Evolutionary conservation across 306 rosid species (phyloP), one percentile per base, ranked within the genome.

Genomic region (Prunus campanulata): DNA sequence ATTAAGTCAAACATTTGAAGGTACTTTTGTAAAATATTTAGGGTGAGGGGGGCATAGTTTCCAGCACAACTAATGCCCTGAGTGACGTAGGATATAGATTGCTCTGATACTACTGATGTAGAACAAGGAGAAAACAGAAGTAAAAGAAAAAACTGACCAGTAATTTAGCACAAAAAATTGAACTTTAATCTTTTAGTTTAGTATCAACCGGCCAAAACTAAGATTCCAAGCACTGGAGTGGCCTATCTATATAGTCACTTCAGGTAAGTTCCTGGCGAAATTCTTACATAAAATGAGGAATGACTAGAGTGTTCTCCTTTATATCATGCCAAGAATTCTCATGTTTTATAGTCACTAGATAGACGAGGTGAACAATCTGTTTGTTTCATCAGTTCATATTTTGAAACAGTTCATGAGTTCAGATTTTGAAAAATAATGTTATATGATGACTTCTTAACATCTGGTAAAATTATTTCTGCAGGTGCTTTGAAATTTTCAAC

Each of bases 401-500:
- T 39, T 39, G 44, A 74, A 46, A 19, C 15, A 18, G 46, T 4
- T 71, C 70, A 8, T 66, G 44, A 77, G 44, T 65, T 70, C 24
- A 13, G 49, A 24, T 52, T 72, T 59, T 67, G 25, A 50, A 6
- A 65, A 20, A 68, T 30, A 49, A 25, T 22, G 30, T 66, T 52
- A 51, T 79, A 39, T 63, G n/a, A 10, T 61, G 67, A 55, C 78
- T 61, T 44, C 49, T 67, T 68, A 22, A 42, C 79, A 76, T 66
- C 50, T 65, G 55, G 70, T 81, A 49, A 71, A 55, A 60, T 78
- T 79, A 72, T 74, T 39, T 75, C 27, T 82, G 71, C 81, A 92
- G 98, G 83, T 92, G 99, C 87, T 81, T 96, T 44, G 98, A 91
- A 74, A 96, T 92, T 79, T 92, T 96, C 78, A 82, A 83, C 52